Evolutionary conservation across 257 asterid genomes (phyloP), one percentile per base, ranked within the genome.

Genomic region (Dorcoceras hygrometricum): DNA sequence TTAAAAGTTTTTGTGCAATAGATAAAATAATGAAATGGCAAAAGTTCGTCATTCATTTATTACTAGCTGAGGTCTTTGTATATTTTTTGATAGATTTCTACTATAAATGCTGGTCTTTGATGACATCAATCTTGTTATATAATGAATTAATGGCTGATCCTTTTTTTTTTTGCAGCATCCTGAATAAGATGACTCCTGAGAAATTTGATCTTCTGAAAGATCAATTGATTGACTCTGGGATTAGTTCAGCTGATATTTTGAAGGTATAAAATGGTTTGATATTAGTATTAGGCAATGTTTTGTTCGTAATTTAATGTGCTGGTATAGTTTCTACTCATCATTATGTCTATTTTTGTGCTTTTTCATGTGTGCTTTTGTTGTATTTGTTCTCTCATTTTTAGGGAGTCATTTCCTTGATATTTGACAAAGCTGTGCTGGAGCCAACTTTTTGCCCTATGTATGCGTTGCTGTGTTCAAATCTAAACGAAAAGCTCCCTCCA

Each of bases 121-220:
- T 56, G 57, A 23, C 28, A 11, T 28, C 22, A 8, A 32, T 14
- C 43, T 59, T 25, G 8, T 19, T 14, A 31, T 19, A 28, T 60
- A 25, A 46, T 24, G 22, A 73, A 39, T 67, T 75, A 70, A n/a
- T 23, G 66, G 51, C 75, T 72, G 16, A 62, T 59, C 67, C 23
- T 22, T 46, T 7, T 68, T 1, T 67, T 16, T 57, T 72, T 43
- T 79, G 81, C 88, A 90, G 99, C 51, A 94, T 94, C 75, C 76
- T 94, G 84, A 94, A 94, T 81, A 94, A 94, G 88, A 83, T 94
- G 81, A 90, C 99, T 59, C 99, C 99, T 4, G 98, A 90, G 69
- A 94, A 94, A 81, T 94, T 90, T 69, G 99, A 88, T 78, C 85
- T 90, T 54, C 87, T 94, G 55, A 94, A 94, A 81, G 97, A 90